These are phyloP conservation scores for Trichoderma orchidacearum DNA, from an alignment of 495 filamentous ascomycete genomes.

Conservation along the genomic window DNA sequence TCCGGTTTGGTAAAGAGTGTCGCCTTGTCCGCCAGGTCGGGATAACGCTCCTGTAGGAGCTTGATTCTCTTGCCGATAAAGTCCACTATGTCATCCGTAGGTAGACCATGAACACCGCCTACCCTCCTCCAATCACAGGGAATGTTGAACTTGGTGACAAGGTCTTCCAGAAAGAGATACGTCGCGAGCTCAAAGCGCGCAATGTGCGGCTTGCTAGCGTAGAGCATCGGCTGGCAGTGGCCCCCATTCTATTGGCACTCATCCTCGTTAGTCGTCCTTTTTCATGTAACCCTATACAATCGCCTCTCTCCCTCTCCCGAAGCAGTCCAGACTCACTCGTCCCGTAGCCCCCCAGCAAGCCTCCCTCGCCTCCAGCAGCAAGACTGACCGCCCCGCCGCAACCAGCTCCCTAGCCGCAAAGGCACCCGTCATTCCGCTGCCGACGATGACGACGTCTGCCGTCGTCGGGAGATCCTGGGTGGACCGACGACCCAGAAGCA, in stretches of 20 bases:
- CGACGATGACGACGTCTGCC: conserved; percentile 56
- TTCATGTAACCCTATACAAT: neutral
- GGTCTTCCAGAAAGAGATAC: conserved; percentile 32
- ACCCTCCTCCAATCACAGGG: conserved; percentile 47
- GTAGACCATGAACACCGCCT: conserved; percentile 40
- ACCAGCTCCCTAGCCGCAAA: conserved; percentile 50
- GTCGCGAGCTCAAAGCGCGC: conserved; percentile 53
- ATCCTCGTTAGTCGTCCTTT: neutral
- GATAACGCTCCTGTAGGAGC: conserved; percentile 28
- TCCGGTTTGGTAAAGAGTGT: conserved; percentile 14
- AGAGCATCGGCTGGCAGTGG: conserved; percentile 55
- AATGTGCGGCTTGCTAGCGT: conserved; percentile 32
- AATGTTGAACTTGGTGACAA: conserved; percentile 37
- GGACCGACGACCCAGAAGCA: conserved; percentile 43
- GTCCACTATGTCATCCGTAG: conserved; percentile 29
- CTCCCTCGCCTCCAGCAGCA: conserved; percentile 70
- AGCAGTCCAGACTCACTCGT: conserved; percentile 29
- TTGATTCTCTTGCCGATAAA: conserved; percentile 26
- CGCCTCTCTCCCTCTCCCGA: neutral
- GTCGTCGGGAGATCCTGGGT: conserved; percentile 44
- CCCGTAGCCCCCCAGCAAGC: conserved; percentile 74
- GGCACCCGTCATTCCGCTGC: conserved; percentile 58
- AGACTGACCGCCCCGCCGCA: conserved; percentile 27
- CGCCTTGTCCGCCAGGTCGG: conserved; percentile 31
- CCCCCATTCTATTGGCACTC: conserved; percentile 65